Conservation (phyloP, 2,329 filamentous ascomycete genomes). For the Pestalotiopsis sp. region DNA sequence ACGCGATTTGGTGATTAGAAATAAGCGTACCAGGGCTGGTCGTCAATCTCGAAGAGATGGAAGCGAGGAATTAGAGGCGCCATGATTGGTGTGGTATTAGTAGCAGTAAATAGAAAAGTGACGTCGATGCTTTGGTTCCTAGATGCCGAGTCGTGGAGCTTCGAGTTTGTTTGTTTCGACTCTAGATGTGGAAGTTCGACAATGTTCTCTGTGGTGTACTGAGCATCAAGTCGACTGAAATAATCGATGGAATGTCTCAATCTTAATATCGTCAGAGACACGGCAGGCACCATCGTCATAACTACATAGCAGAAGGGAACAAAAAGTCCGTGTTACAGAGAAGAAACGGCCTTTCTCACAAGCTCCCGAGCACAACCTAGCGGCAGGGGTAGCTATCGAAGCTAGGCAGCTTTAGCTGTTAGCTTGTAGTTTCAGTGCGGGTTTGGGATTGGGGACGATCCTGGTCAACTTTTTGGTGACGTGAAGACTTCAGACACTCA, state of each 20-base stretch:
- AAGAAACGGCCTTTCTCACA: not conserved
- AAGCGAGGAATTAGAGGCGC: conserved; percentile 56
- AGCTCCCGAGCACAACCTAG: not conserved
- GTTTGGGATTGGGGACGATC: not conserved
- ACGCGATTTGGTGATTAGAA: not conserved
- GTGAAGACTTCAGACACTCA: not conserved
- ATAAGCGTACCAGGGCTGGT: conserved; percentile 60
- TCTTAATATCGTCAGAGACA: not conserved
- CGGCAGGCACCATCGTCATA: conserved; percentile 1
- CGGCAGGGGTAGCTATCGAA: not conserved
- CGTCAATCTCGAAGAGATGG: conserved; percentile 69
- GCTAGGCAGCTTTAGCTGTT: not conserved
- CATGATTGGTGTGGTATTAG: conserved; percentile 31
- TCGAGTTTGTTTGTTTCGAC: not conserved
- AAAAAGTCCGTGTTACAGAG: not conserved
- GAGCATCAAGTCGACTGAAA: not conserved
- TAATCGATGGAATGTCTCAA: not conserved
- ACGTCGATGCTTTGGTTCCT: not conserved
- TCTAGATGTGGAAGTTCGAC: not conserved
- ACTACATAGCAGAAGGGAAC: not conserved
- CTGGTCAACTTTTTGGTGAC: not conserved
- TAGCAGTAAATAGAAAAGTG: not conserved
- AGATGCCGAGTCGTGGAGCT: not conserved
- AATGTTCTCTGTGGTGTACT: not conserved
- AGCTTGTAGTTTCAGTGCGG: not conserved